Evolutionary conservation across 164 flowering plant genomes (phyloP).

Genomic region (Euptelea pleiosperma): DNA sequence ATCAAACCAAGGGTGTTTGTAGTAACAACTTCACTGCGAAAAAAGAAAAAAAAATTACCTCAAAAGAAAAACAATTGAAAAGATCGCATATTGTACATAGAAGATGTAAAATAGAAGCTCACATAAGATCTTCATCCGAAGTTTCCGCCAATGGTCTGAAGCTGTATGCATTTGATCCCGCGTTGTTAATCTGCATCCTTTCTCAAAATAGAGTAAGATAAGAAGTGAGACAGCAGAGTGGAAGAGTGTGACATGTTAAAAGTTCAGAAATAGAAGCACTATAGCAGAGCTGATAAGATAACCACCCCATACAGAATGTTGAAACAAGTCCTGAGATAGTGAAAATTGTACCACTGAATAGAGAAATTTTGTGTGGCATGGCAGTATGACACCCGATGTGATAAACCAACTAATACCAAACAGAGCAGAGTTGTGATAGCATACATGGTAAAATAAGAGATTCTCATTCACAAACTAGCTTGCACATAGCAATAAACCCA

Average conservation of each 20-base stretch:
- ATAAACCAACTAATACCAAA: neutral
- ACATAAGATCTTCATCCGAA: slow-evolving; percentile 96
- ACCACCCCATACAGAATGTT: too few species aligned
- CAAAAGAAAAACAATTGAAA: slow-evolving; percentile 7
- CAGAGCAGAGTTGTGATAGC: too few species aligned
- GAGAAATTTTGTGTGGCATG: too few species aligned
- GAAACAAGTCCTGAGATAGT: too few species aligned
- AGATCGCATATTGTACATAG: neutral
- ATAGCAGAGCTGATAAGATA: neutral
- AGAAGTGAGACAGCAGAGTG: neutral
- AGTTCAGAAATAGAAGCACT: neutral
- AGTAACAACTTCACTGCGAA: slow-evolving; percentile 85
- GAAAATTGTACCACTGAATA: too few species aligned
- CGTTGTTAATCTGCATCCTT: slow-evolving; percentile 91
- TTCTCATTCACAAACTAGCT: neutral
- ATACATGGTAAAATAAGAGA: neutral
- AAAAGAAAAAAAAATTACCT: slow-evolving; percentile 5
- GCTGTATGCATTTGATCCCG: slow-evolving; percentile 98
- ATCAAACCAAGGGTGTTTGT: slow-evolving; percentile 94
- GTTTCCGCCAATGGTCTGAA: slow-evolving; percentile 80
- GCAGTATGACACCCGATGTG: too few species aligned
- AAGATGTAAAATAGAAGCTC: slow-evolving; percentile 16
- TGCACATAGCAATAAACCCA: neutral
- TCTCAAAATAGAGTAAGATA: slow-evolving; percentile 36
- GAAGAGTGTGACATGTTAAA: neutral